phyloP scores from a whole-genome alignment of 2,329 filamentous ascomycete species.

The Diaporthe destruens region DNA sequence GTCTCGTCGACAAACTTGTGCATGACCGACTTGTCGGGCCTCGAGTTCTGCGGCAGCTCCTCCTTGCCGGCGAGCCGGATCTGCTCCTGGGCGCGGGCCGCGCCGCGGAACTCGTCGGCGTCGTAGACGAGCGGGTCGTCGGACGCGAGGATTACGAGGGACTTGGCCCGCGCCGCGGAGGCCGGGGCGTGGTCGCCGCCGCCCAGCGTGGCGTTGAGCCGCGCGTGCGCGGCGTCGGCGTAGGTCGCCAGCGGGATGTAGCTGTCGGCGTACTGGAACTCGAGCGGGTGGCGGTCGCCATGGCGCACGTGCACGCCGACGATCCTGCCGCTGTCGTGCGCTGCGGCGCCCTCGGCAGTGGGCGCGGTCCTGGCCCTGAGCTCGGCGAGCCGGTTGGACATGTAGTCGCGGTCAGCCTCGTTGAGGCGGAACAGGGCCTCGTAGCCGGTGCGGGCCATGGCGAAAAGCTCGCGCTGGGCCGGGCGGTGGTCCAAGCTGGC shows the following conservation, averaged over 20 bases:
- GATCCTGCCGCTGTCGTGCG: conserved; percentile 63
- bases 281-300: conserved; percentile 82
- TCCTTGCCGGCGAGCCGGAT: conserved; percentile 80
- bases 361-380: conserved; percentile 61
- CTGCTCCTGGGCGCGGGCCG: conserved; percentile 75
- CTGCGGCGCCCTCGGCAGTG: conserved; percentile 55
- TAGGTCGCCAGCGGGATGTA: conserved; percentile 84
- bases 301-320: conserved; percentile 84
- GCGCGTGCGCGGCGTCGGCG: conserved; percentile 66
- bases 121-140: conserved; percentile 84
- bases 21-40: conserved; percentile 63
- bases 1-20: conserved; percentile 79
- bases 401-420: conserved; percentile 74
- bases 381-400: conserved; percentile 68
- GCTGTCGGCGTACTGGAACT: conserved; percentile 80
- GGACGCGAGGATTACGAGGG: conserved; percentile 76
- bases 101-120: conserved; percentile 70
- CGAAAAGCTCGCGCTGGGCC: conserved; percentile 73
- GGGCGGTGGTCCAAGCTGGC: conserved; percentile 61
- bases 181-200: conserved; percentile 49
- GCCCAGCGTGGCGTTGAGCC: conserved; percentile 62
- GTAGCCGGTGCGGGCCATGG: conserved; percentile 77
- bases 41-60: conserved; percentile 54
- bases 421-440: conserved; percentile 80
- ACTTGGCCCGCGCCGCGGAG: conserved; percentile 53